Base-by-base conservation (phyloP, 768 basidiomycete species). In the Mycena olivaceomarginata region DNA sequence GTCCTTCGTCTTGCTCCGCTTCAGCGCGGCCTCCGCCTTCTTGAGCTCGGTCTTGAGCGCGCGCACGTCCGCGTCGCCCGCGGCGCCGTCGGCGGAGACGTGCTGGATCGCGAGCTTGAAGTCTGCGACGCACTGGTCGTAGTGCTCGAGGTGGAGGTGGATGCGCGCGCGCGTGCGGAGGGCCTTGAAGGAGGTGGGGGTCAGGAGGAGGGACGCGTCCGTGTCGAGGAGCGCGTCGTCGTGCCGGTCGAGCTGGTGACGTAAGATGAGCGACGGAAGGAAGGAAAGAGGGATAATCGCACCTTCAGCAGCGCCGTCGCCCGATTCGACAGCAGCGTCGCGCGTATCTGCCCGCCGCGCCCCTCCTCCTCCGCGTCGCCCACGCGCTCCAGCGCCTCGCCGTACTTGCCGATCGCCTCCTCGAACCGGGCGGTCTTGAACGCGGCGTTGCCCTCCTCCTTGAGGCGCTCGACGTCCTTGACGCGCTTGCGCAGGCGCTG, bases 1-100 rank as follows among this genome's bases (percentile, higher is more conserved):
- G 82, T 97, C 96, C 85, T 97, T 97, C 70, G 94, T 93, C 88
- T 97, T 97, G 86, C 95, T 96, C 79, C 94, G 87, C 89, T 97
- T 97, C 78, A 97, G 86, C 68, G 91, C 93, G 5, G 91, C 92
- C 85, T 98, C 96, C 0, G 96, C 96, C 83, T 96, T 95, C 84
- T 92, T 93, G 56, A 97, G 87, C 82, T 98, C 96, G 0, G 82
- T 80, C 72, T 87, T 90, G 66, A 97, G 88, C 25, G 90, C 88
- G 12, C 92, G 88, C 41, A 92, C 89, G 79, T 97, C 96, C 0
- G 85, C 88, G 4, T 93, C 93, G 43, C 88, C 84, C 15, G 86
- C 84, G 13, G 84, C 89, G 25, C 90, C 92, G 45, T 96, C 96
- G 9, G 88, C 88, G 22, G 88, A 88, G 0, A 93, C 94, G 75